These are phyloP conservation scores for Strobilomyces confusus DNA, from an alignment of 768 basidiomycete species.

Conservation along the genomic window DNA sequence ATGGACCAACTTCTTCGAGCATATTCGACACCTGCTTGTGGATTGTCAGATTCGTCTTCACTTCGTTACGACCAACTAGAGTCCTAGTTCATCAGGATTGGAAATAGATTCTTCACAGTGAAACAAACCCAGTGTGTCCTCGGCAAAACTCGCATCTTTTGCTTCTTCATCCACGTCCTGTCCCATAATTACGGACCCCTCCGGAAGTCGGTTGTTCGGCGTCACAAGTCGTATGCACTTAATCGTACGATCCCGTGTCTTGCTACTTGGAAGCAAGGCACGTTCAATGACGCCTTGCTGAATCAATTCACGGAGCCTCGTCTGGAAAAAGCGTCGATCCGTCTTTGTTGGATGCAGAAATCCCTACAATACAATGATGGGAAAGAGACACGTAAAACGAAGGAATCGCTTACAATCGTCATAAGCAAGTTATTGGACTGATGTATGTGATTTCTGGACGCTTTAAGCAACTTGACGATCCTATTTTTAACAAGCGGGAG, in stretches of 20 bases:
- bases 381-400: not conserved
- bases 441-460: slow-evolving; percentile 67
- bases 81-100: not conserved
- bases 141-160: slow-evolving; percentile 27
- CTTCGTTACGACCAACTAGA: slow-evolving; percentile 35
- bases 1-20: slow-evolving; percentile 60
- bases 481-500: slow-evolving; percentile 67
- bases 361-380: slow-evolving; percentile 46
- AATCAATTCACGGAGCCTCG: slow-evolving; percentile 67
- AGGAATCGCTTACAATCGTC: slow-evolving; percentile 53
- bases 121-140: slow-evolving; percentile 32
- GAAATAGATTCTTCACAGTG: not conserved
- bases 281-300: slow-evolving; percentile 72
- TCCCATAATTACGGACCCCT: slow-evolving; percentile 33
- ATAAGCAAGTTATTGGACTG: slow-evolving; percentile 72
- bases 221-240: slow-evolving; percentile 66
- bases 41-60: slow-evolving; percentile 62
- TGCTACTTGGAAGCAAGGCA: slow-evolving; percentile 61
- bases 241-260: slow-evolving; percentile 42
- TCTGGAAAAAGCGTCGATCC: slow-evolving; percentile 80
- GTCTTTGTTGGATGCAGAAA: slow-evolving; percentile 70
- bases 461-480: slow-evolving; percentile 66
- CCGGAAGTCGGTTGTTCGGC: slow-evolving; percentile 34
- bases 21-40: slow-evolving; percentile 79
- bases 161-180: slow-evolving; percentile 42